A percentile compares a stretch with the other conserved stretches of the same genome.
These are phyloP conservation scores for Aquilaria sinensis DNA, from an alignment of 345 rosid genomes.

Conservation along the genomic window DNA sequence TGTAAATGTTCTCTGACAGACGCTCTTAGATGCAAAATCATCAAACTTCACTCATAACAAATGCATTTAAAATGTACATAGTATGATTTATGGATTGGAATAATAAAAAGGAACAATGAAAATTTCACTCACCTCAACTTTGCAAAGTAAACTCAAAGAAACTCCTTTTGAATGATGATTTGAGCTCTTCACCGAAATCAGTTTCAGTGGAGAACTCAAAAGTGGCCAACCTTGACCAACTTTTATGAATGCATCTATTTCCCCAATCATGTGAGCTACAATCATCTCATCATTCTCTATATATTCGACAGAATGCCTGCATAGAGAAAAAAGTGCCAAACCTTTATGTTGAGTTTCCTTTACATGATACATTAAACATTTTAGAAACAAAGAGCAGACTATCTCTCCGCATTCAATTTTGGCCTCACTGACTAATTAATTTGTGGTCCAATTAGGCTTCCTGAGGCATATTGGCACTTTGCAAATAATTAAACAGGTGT, in stretches of 20 bases:
- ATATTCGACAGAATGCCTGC: constrained; percentile 70
- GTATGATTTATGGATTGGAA: no score
- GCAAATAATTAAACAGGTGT: no score
- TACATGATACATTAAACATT: neutral
- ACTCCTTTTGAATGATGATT: constrained; percentile 39
- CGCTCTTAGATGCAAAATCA: no score
- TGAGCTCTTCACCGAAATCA: constrained; percentile 44
- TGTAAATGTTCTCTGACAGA: no score
- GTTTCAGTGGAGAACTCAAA: constrained; percentile 33
- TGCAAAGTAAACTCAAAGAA: constrained; percentile 48
- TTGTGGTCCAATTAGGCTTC: no score
- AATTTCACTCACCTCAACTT: constrained; percentile 50
- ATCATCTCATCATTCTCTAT: constrained; percentile 57
- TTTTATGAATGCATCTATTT: constrained; percentile 55
- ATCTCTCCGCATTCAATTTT: no score
- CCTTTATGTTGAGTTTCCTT: neutral
- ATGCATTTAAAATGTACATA: no score
- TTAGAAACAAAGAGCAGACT: no score
- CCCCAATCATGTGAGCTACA: constrained; percentile 52
- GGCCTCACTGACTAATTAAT: no score
- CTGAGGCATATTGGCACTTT: no score
- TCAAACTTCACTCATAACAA: no score
- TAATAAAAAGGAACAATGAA: neutral
- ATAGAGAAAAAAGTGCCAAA: constrained; percentile 9
- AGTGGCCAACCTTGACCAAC: constrained; percentile 74